Evolutionary conservation across 2,329 filamentous ascomycete species (phyloP).

Genomic region (Metarhizium robertsii): DNA sequence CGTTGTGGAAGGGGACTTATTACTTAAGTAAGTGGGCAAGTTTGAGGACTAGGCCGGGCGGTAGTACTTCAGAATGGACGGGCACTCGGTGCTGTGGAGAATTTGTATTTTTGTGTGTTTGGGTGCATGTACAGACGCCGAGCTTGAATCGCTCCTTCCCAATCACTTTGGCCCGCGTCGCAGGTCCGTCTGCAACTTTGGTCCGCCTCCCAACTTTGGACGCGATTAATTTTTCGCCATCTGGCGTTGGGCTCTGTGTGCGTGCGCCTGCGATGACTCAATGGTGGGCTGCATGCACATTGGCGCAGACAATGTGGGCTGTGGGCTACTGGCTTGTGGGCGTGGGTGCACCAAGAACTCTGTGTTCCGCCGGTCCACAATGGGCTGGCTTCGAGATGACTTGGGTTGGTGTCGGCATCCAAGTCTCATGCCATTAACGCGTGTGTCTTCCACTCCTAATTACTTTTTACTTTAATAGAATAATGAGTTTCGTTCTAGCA

Average conservation of each 20-base stretch:
- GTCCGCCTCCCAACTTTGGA: neutral
- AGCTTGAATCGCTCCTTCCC: neutral
- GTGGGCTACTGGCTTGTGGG: neutral
- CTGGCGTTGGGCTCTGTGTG: neutral
- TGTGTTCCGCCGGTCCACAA: too few relatives aligned
- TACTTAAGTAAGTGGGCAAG: neutral
- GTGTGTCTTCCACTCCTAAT: too few relatives aligned
- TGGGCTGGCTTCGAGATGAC: too few relatives aligned
- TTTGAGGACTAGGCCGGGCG: neutral
- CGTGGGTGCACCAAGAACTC: too few relatives aligned
- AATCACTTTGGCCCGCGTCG: too few relatives aligned
- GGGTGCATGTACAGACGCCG: too few relatives aligned
- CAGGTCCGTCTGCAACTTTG: too few relatives aligned
- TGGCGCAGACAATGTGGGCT: neutral
- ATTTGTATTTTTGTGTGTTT: too few relatives aligned
- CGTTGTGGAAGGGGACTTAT: neutral
- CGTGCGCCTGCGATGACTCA: conserved; percentile 2
- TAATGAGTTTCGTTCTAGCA: too few relatives aligned
- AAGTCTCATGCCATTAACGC: too few relatives aligned
- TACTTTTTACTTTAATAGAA: too few relatives aligned
- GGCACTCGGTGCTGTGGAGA: neutral
- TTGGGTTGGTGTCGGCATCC: too few relatives aligned
- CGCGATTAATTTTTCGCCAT: neutral
- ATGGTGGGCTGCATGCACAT: neutral
- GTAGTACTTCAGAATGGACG: neutral